phyloP scores from a whole-genome alignment of 176 grass and related monocot genomes.

The Avena sativa region DNA sequence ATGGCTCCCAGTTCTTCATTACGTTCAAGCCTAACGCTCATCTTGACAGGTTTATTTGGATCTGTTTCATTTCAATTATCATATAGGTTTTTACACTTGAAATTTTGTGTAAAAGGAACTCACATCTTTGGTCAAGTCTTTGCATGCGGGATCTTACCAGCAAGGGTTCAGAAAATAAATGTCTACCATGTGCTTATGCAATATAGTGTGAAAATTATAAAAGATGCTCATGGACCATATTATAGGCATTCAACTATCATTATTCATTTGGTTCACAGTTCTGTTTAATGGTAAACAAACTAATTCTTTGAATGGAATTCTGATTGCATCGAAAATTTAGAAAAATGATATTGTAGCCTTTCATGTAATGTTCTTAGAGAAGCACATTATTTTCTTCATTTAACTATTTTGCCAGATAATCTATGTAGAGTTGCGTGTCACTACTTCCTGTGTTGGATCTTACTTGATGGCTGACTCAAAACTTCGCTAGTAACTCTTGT shows the following conservation, averaged over 20 bases:
- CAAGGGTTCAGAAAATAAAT: neutral
- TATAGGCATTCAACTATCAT: neutral
- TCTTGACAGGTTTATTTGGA: slow-evolving; percentile 82
- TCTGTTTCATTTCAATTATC: slow-evolving; percentile 12
- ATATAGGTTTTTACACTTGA: neutral
- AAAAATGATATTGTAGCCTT: neutral
- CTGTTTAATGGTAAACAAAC: neutral
- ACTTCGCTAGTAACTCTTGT: slow-evolving; percentile 4
- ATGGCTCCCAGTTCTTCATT: slow-evolving; percentile 98
- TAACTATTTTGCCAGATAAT: slow-evolving; percentile 13
- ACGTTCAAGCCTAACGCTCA: slow-evolving; percentile 80
- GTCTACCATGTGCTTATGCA: neutral
- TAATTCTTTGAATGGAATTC: neutral
- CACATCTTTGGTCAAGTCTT: neutral
- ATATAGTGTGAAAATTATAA: slow-evolving; percentile 8
- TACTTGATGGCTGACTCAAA: slow-evolving; percentile 14
- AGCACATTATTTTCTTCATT: neutral
- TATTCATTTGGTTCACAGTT: neutral
- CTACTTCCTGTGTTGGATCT: slow-evolving; percentile 34
- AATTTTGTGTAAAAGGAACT: slow-evolving; percentile 7
- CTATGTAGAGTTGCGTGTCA: slow-evolving; percentile 1
- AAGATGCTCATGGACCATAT: neutral
- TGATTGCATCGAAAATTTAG: slow-evolving; percentile 1
- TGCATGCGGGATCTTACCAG: neutral
- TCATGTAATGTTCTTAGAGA: slow-evolving; percentile 15